Evolutionary conservation across 1,284 basidiomycete species (phyloP).

Genomic region (Leccinum pallidistipes): DNA sequence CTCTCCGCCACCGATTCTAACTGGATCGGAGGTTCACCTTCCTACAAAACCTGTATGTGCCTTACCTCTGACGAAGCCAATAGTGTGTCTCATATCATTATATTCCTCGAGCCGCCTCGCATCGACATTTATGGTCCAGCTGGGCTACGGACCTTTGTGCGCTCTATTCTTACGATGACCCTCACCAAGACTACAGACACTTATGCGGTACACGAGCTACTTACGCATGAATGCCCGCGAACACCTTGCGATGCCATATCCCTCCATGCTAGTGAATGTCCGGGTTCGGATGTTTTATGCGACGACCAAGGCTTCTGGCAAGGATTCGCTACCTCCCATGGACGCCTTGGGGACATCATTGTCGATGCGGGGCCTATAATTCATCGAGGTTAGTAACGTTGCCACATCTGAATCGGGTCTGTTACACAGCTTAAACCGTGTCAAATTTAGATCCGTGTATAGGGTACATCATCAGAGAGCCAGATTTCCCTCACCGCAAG

Average conservation of each 20-base stretch:
- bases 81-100: constrained; percentile 1
- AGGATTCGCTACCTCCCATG: constrained; percentile 43
- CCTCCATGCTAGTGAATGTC: constrained; percentile 67
- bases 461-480: constrained; percentile 79
- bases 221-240: constrained; percentile 50
- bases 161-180: constrained; percentile 72
- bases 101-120: constrained; percentile 42
- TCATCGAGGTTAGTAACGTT: constrained; percentile 67
- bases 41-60: constrained; percentile 17
- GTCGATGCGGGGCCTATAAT: constrained; percentile 80
- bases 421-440: not conserved
- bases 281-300: constrained; percentile 64
- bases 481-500: constrained; percentile 46
- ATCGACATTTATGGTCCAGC: constrained; percentile 84
- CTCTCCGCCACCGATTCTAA: constrained; percentile 38
- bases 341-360: constrained; percentile 45
- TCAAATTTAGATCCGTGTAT: constrained; percentile 68
- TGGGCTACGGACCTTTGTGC: constrained; percentile 79
- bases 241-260: constrained; percentile 51
- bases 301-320: constrained; percentile 74
- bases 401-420: constrained; percentile 1
- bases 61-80: not conserved
- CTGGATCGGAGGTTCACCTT: constrained; percentile 33
- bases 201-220: constrained; percentile 83
- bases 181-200: constrained; percentile 61